Base-by-base conservation (phyloP, 2,329 filamentous ascomycete genomes). In the Plectosphaerella cucumerina region DNA sequence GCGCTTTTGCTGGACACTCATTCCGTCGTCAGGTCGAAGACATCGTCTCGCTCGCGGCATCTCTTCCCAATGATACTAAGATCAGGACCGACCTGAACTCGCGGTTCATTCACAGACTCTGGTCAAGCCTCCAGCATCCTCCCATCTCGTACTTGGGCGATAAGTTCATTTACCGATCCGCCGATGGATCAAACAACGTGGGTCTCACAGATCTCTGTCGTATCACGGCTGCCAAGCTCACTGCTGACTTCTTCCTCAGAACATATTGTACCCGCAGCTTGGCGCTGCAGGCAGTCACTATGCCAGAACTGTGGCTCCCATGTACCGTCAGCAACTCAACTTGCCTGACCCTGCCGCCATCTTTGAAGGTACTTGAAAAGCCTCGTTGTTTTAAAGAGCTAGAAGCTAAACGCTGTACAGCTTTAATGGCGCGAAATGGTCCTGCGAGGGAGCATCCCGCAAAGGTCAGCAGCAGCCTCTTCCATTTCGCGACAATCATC, bases 261-360 rank as follows among this genome's bases (percentile, higher is more conserved):
- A 84, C 59, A 74, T 84, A 46, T 68, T 82, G 18, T 73, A 80
- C 58, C 86, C 86, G 3, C 73, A 82, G 48, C 70, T 90, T 26
- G 86, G 86, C 2, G 76, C 75, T 35, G 84, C 86, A 10, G 79
- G 79, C 12, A 82, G 81, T n/a, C 77, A 84, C 0, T 90, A 90
- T 59, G 86, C 86, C 21, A 78, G 85, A 54, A 82, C 83, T 0
- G 82, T 87, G n/a, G 75, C 75, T 41, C 78, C 81, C 1, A 69
- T 67, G 44, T 78, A 73, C 43, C 72, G 80, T 47, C 80, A 83
- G 50, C 78, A 80, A 1, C 81, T 78, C 17, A 75, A 79, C 23
- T 75, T 82, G 48, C 85, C 86, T 1, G 86, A 89, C 47, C 77
- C 86, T 0, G 8, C 22, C 17, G 44, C 33, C 26, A 46, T 46